Percentiles rank a stretch among this genome's conserved stretches.
These are phyloP conservation scores for Byssochlamys sp. DNA, from an alignment of 2,329 filamentous ascomycete genomes.

Conservation along the genomic window DNA sequence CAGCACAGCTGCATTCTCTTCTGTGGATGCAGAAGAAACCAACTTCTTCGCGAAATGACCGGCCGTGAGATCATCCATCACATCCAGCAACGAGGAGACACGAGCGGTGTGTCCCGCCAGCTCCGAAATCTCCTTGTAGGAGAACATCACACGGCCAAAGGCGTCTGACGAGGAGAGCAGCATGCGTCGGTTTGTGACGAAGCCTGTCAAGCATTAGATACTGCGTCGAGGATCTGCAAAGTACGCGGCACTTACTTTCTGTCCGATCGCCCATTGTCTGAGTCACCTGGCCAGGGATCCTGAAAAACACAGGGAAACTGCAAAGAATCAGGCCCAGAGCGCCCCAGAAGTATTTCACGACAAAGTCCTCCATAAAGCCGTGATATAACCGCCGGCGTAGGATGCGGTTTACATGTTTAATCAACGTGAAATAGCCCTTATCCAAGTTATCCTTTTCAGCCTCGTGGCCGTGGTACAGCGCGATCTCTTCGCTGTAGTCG, in stretches of 20 bases:
- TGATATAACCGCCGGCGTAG: constrained; percentile 84
- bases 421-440: constrained; percentile 96
- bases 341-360: constrained; percentile 99
- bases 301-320: constrained; percentile 91
- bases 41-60: constrained; percentile 95
- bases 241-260: constrained; percentile 40
- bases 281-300: constrained; percentile 61
- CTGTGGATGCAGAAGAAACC: constrained; percentile 74
- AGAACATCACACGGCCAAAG: constrained; percentile 93
- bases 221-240: not conserved
- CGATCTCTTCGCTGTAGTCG: constrained; percentile 91
- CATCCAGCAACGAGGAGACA: constrained; percentile 77
- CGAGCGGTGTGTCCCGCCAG: constrained; percentile 89
- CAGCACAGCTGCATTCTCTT: constrained; percentile 73
- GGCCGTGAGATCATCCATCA: constrained; percentile 84
- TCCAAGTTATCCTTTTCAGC: constrained; percentile 93
- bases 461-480: constrained; percentile 81
- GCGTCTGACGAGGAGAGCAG: constrained; percentile 88
- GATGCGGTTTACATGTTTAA: constrained; percentile 97
- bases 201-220: constrained; percentile 41
- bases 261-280: constrained; percentile 46
- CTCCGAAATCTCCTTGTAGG: constrained; percentile 93
- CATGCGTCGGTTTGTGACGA: constrained; percentile 89
- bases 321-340: constrained; percentile 83
- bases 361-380: constrained; percentile 98